Evolutionary conservation across 2,329 filamentous ascomycete genomes (phyloP).

Genomic region (Talaromyces funiculosus): DNA sequence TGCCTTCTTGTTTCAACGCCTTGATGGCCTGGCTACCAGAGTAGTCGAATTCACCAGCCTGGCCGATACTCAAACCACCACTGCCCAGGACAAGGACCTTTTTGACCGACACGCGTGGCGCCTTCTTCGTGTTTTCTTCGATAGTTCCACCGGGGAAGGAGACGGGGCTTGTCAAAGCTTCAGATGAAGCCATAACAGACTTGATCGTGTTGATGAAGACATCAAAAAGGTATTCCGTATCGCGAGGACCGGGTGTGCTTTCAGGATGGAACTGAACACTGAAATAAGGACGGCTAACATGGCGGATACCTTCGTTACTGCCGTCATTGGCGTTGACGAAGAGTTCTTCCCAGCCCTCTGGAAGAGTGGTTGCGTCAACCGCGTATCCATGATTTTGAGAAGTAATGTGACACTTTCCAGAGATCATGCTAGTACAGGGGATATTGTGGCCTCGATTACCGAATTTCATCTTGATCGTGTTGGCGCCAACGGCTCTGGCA

Average conservation of each 20-base stretch:
- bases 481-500: slow-evolving; percentile 77
- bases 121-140: slow-evolving; percentile 68
- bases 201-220: slow-evolving; percentile 86
- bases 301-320: slow-evolving; percentile 96
- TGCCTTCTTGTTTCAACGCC: slow-evolving; percentile 93
- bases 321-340: slow-evolving; percentile 98
- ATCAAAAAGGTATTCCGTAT: slow-evolving; percentile 95
- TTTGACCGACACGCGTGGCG: slow-evolving; percentile 79
- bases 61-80: slow-evolving; percentile 93
- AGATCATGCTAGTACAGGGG: slow-evolving; percentile 91
- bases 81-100: slow-evolving; percentile 92
- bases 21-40: slow-evolving; percentile 98
- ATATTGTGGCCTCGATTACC: slow-evolving; percentile 99
- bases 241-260: slow-evolving; percentile 87
- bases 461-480: slow-evolving; percentile 95
- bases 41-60: slow-evolving; percentile 98
- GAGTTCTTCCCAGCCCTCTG: slow-evolving; percentile 79
- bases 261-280: slow-evolving; percentile 99
- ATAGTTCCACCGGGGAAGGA: slow-evolving; percentile 79
- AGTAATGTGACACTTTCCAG: slow-evolving; percentile 96
- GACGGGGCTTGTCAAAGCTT: slow-evolving; percentile 66
- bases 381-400: slow-evolving; percentile 98
- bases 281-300: slow-evolving; percentile 81
- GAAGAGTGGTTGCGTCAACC: slow-evolving; percentile 72
- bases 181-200: slow-evolving; percentile 61